Conservation (phyloP, 768 basidiomycete species). For the Dentipellis fragilis region DNA sequence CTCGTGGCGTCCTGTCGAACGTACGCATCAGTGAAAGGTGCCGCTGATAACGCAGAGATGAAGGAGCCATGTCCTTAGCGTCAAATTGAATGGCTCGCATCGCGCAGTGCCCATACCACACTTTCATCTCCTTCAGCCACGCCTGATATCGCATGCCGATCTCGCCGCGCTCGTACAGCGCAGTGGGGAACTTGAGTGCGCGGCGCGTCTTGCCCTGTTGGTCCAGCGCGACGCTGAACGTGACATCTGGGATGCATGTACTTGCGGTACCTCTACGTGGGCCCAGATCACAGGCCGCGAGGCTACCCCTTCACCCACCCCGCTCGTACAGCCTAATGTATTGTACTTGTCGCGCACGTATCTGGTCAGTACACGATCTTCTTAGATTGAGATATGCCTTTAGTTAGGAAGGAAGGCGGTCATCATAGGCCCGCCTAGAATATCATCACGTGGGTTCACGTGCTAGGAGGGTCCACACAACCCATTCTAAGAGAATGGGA, state of each 20-base stretch:
- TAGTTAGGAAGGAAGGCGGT: no score
- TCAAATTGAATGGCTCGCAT: slow-evolving; percentile 56
- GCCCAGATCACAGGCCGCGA: no score
- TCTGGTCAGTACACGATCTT: no score
- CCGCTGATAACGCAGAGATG: not conserved
- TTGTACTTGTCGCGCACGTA: no score
- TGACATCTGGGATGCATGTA: slow-evolving; percentile 50
- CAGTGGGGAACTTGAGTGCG: slow-evolving; percentile 25
- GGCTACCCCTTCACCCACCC: no score
- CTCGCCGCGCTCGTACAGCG: slow-evolving; percentile 37
- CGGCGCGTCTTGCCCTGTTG: slow-evolving; percentile 31
- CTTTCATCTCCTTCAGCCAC: slow-evolving; percentile 54
- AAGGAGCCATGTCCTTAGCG: slow-evolving; percentile 46
- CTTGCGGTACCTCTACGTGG: no score
- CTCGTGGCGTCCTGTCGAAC: slow-evolving; percentile 52
- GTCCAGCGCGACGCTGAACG: slow-evolving; percentile 37
- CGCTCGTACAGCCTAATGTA: no score
- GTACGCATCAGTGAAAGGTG: not conserved
- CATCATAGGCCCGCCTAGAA: no score
- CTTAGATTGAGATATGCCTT: no score
- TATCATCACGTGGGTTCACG: no score
- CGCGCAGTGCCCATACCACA: slow-evolving; percentile 29
- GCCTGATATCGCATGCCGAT: slow-evolving; percentile 39
- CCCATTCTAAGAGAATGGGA: no score
- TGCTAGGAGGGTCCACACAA: no score